A percentile compares a stretch with the other conserved stretches of the same genome.
Conservation (phyloP, 1,284 basidiomycete genomes). For the Sanguinoderma infundibulare region DNA sequence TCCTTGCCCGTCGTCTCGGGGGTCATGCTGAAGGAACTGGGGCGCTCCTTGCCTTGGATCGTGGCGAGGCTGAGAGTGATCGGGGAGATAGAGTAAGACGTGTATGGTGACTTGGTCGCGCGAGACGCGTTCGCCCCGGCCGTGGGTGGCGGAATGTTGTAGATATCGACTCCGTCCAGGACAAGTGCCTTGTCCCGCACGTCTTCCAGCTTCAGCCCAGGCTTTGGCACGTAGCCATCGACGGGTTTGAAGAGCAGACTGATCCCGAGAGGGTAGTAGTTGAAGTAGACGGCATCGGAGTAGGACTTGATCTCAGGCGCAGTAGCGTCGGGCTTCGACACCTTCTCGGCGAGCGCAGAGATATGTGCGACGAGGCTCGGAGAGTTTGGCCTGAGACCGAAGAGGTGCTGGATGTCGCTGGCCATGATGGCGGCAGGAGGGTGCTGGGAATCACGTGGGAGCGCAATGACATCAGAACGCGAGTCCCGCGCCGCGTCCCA, state of each 20-base stretch:
- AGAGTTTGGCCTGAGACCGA: conserved; percentile 50
- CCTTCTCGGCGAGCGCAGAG: conserved; percentile 38
- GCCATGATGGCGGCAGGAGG: conserved; percentile 10
- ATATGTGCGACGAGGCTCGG: conserved; percentile 49
- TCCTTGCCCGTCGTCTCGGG: conserved; percentile 71
- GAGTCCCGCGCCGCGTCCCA: background rate
- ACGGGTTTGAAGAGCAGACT: conserved; percentile 74
- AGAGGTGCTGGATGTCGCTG: conserved; percentile 43
- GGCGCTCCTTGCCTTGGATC: conserved; percentile 42
- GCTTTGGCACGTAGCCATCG: conserved; percentile 61
- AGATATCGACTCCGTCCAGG: conserved; percentile 81
- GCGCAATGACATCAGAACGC: conserved; percentile 10
- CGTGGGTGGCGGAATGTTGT: conserved; percentile 56
- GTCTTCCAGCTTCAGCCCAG: conserved; percentile 49
- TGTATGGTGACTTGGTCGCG: conserved; percentile 48
- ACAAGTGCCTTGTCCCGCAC: conserved; percentile 53
- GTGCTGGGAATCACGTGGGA: conserved; percentile 19
- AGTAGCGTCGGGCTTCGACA: conserved; percentile 25
- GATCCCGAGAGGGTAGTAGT: conserved; percentile 78
- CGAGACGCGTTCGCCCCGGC: conserved; percentile 29
- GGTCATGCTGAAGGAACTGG: conserved; percentile 48
- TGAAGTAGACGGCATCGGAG: conserved; percentile 83
- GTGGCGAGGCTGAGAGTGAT: conserved; percentile 48
- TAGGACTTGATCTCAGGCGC: conserved; percentile 77
- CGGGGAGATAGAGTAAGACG: conserved; percentile 57